phyloP scores from a whole-genome alignment of 495 filamentous ascomycete species.

The Cladorrhinum samala region DNA sequence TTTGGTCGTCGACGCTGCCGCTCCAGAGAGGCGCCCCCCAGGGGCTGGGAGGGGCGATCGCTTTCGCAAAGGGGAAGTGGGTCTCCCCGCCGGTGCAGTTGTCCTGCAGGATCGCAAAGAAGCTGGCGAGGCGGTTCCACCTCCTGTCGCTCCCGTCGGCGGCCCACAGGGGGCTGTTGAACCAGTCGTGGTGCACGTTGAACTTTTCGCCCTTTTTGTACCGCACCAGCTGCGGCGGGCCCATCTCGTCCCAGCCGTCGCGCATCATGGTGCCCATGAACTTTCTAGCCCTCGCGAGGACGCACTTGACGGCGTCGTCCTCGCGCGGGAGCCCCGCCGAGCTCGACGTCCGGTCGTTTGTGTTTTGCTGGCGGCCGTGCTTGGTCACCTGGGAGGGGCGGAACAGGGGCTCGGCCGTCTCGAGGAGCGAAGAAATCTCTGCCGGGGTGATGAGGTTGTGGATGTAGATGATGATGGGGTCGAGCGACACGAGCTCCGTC shows the following conservation, averaged over 20 bases:
- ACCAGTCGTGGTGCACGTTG: conserved; percentile 47
- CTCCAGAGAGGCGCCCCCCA: conserved; percentile 18
- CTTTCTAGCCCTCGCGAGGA: conserved; percentile 31
- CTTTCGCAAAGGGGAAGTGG: conserved; percentile 38
- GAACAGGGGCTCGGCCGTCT: conserved; percentile 33
- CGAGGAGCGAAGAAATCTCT: conserved; percentile 34
- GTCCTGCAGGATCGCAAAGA: conserved; percentile 43
- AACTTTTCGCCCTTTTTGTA: conserved; percentile 41
- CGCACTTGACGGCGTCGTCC: conserved; percentile 36
- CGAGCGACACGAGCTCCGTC: conserved; percentile 40
- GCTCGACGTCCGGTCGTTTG: conserved; percentile 36
- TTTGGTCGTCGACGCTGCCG: conserved; percentile 7
- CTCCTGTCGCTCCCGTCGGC: conserved; percentile 24
- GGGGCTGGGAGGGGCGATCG: conserved; percentile 17
- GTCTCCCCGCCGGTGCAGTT: conserved; percentile 42
- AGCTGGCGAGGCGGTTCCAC: conserved; percentile 42
- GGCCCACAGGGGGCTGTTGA: conserved; percentile 21
- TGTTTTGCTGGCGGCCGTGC: conserved; percentile 28
- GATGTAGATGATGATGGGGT: conserved; percentile 44
- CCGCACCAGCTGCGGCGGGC: conserved; percentile 44
- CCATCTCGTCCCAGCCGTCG: conserved; percentile 41
- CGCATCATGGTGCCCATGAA: conserved; percentile 43
- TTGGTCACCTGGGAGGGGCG: conserved; percentile 37
- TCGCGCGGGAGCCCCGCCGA: conserved; percentile 40
- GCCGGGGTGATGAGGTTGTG: conserved; percentile 32